A percentile compares a stretch with the other conserved stretches of the same genome.
phyloP scores from a whole-genome alignment of 345 rosid species.

The Murraya paniculata region DNA sequence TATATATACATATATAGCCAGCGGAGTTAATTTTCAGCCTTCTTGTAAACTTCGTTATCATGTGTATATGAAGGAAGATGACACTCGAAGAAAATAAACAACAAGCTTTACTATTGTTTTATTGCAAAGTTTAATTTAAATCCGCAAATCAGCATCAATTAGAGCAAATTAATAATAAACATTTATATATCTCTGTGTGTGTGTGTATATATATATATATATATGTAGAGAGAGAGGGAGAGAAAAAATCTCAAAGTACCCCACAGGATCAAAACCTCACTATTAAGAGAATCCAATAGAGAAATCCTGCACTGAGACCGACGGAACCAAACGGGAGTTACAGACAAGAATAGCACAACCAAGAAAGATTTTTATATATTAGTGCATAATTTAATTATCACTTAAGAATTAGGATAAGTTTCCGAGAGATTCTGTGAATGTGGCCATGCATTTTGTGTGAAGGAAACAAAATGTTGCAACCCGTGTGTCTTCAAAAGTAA shows the following conservation, averaged over 20 bases:
- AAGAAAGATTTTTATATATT: background rate
- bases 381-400: background rate
- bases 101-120: no score
- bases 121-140: no score
- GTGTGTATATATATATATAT: no score
- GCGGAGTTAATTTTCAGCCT: no score
- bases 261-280: background rate
- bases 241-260: background rate
- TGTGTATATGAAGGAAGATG: no score
- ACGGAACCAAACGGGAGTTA: background rate
- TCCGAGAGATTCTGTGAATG: constrained; percentile 9
- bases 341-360: constrained; percentile 19
- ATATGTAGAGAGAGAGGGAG: no score
- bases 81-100: no score
- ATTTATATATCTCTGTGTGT: no score
- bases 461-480: background rate
- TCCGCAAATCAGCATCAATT: no score
- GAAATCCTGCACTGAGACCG: constrained; percentile 1
- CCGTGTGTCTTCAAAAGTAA: background rate
- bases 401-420: constrained; percentile 3
- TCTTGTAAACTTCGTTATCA: no score
- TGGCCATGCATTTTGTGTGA: background rate
- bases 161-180: no score
- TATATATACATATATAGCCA: no score
- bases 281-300: background rate